Base-by-base conservation (phyloP, 441 rosid species). In the Geranium incanum region DNA sequence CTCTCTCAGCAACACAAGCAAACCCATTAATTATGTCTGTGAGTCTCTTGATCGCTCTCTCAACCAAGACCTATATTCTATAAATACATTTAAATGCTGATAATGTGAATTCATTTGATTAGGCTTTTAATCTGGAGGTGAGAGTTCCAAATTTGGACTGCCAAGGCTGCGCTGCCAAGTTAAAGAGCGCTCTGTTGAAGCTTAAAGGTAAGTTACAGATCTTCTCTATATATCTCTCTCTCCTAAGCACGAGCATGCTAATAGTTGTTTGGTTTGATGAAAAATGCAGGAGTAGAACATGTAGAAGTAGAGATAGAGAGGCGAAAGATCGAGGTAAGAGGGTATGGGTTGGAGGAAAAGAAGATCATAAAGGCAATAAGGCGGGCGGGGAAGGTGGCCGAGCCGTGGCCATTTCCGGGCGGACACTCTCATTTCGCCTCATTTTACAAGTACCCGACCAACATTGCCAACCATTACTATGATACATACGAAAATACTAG, bases 121-220 rank as follows among this genome's bases (percentile, higher is more conserved):
- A 23, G 33, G 33, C 33, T 23, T 23, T 23, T 23, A 23, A 23
- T 23, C 1, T 92, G 72, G 94, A 93, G 83, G 89, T 93, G 43
- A 82, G 94, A 77, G 97, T 93, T 76, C 96, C 96, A 15, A 93
- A 93, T 78, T 73, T 93, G 71, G 97, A 91, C 70, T 93, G 98
- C 65, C 84, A 85, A 74, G 98, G 97, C 18, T 93, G 98, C 72
- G 97, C 96, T 79, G 78, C 96, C 38, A 93, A 88, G 85, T 75
- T 91, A 68, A 91, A 78, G 90, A 91, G 80, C 81, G 86, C 97
- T 74, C 88, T 89, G 71, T 78, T 82, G 82, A 93, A 88, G 84
- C 84, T 93, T 79, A 91, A 91, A 93, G 98, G 97, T 90, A 78
- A 67, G 16, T 36, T 6, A 23, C 33, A 0, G 0, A 23, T 23